Conservation (phyloP, 176 grass and related monocot species). For the Zoysia japonica region DNA sequence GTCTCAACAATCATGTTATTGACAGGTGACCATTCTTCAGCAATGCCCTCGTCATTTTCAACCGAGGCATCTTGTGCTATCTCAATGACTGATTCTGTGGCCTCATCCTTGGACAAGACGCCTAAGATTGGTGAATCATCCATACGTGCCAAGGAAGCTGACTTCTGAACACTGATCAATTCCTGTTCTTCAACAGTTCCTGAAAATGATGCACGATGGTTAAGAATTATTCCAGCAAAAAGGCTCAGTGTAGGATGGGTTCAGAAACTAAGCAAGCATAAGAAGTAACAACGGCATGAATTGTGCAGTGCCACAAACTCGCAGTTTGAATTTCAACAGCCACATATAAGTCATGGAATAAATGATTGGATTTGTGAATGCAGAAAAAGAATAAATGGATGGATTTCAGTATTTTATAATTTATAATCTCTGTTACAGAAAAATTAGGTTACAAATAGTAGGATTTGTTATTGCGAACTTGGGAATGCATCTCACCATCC, state of each 20-base stretch:
- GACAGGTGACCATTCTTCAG: conserved; percentile 32
- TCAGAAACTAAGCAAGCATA: not conserved
- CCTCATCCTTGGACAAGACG: conserved; percentile 35
- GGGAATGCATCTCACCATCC: conserved; percentile 39
- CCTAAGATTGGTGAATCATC: conserved; percentile 62
- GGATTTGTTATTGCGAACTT: not conserved
- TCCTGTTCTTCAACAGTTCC: conserved; percentile 25
- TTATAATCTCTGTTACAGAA: not conserved
- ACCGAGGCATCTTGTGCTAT: conserved; percentile 8
- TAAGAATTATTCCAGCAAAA: conserved; percentile 11
- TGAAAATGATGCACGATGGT: conserved; percentile 1
- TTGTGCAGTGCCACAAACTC: not conserved
- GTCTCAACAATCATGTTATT: conserved; percentile 31
- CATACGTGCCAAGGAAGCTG: conserved; percentile 20
- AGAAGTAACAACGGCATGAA: not conserved
- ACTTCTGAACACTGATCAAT: conserved; percentile 14
- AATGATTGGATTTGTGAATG: not conserved
- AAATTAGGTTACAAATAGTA: not conserved
- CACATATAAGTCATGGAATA: not conserved
- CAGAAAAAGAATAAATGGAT: not conserved
- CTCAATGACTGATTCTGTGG: conserved; percentile 14
- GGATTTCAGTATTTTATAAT: not conserved
- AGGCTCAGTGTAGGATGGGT: not conserved
- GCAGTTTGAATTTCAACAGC: not conserved
- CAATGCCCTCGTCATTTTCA: conserved; percentile 7